These are phyloP conservation scores for Chaetomium globosum DNA, from an alignment of 2,329 filamentous ascomycete genomes.

Conservation along the genomic window DNA sequence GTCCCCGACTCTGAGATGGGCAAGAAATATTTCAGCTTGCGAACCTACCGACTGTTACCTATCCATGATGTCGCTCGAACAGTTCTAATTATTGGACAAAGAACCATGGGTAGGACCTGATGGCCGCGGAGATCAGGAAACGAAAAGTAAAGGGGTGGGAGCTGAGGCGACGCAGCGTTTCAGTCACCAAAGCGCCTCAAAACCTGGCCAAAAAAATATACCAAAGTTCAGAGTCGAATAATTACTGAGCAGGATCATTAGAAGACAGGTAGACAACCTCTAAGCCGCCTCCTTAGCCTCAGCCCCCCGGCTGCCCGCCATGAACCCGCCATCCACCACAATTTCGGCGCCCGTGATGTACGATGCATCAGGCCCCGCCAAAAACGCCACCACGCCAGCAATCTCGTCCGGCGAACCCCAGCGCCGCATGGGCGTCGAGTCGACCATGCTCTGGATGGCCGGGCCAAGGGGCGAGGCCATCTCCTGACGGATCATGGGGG, in stretches of 20 bases:
- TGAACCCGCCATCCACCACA: conserved; percentile 30
- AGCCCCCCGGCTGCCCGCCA: conserved; percentile 17
- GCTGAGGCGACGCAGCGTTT: too few relatives aligned
- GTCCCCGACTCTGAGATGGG: neutral
- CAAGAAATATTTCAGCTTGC: neutral
- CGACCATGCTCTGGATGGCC: neutral
- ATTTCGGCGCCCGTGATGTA: conserved; percentile 30
- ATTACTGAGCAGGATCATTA: neutral
- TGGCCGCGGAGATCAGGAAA: too few relatives aligned
- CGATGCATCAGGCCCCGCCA: conserved; percentile 29
- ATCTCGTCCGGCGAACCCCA: conserved; percentile 30
- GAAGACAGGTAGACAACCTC: neutral
- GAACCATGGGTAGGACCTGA: neutral
- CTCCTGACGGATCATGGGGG: conserved; percentile 27
- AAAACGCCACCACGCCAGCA: conserved; percentile 28
- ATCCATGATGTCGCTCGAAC: too few relatives aligned
- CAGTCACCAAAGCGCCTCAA: too few relatives aligned
- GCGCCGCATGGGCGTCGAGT: conserved; percentile 19
- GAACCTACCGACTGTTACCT: neutral
- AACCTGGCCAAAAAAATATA: neutral
- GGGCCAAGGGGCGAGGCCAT: neutral
- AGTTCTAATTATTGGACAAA: neutral
- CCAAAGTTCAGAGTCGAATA: neutral
- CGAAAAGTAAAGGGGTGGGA: too few relatives aligned
- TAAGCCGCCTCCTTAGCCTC: neutral